Base-by-base conservation (phyloP, 371 early-diverging fungal species). In the Batkoa obscura region DNA sequence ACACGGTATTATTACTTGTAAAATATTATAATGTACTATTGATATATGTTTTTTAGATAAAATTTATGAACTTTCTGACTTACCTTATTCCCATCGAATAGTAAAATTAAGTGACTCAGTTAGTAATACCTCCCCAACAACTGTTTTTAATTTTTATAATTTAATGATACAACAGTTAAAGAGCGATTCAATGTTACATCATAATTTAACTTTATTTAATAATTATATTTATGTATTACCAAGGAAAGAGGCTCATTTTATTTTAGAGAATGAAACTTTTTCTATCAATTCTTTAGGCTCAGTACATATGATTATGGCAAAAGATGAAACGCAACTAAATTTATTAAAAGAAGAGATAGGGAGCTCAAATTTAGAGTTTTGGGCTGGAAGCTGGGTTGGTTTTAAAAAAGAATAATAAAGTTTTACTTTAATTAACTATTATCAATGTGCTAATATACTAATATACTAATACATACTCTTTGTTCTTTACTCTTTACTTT, bases 231-330 rank as follows among this genome's bases (percentile, higher is more conserved):
- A 37, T 4, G 5, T 53, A 15, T 15, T 53, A 15, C 53, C 53
- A 2, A 35, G 53, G n/a, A 38, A 36, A 9, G 9, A 53, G 31
- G 39, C 9, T 12, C 15, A 38, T 12, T 53, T 53, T 12, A 10
- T 17, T 2, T 13, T 35, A 5, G 31, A 30, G 15, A 15, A 15
- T 10, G 38, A 38, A 5, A 9, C 15, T 4, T 34, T 38, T 30
- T 39, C 53, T 6, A 41, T 53, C 23, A 53, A 53, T 31, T 2
- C 38, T 15, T 53, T 53, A 31, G 53, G 53, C 15, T n/a, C 38
- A 8, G 53, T 38, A 12, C 53, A 53, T 15, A 53, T 53, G 53
- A 31, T 53, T 2, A 8, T 53, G 38, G 53, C 53, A 13, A n/a
- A n/a, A n/a, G n/a, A n/a, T n/a, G n/a, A n/a, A n/a, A n/a, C n/a